These are phyloP conservation scores for Mortierella sp. DNA, from an alignment of 371 early-diverging fungal species.

Conservation along the genomic window DNA sequence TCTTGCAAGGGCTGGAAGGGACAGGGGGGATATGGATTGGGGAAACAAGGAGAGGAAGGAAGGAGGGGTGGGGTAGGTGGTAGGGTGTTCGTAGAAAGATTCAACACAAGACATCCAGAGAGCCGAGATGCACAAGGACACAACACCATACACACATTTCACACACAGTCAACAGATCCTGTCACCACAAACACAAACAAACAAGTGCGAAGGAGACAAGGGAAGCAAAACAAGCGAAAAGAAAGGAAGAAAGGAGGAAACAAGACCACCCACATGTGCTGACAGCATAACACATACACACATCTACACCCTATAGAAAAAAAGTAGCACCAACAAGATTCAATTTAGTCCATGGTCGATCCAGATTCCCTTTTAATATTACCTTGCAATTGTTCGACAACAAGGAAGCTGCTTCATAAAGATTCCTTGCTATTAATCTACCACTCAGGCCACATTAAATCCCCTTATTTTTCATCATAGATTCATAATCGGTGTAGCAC, in stretches of 20 bases:
- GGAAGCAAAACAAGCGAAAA: no score
- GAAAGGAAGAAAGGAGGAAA: no score
- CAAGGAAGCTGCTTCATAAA: no score
- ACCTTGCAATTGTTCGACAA: no score
- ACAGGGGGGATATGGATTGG: conserved; percentile 4
- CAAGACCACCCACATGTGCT: not conserved
- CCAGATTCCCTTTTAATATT: not conserved
- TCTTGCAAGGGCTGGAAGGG: not conserved
- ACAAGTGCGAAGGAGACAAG: no score
- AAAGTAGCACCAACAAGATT: no score
- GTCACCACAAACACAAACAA: not conserved
- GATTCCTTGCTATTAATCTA: no score
- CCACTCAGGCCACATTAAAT: no score
- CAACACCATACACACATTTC: not conserved
- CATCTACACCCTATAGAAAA: not conserved
- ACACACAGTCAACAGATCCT: not conserved
- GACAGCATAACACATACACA: conserved; percentile 4
- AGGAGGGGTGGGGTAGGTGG: no score
- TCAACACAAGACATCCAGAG: not conserved
- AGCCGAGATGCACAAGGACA: not conserved
- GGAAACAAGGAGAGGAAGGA: not conserved
- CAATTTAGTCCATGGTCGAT: no score
- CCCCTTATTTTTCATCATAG: not conserved
- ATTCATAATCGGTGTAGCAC: not conserved
- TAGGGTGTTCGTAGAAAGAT: no score